Evolutionary conservation across 225 moss, liverwort and hornwort species (phyloP).

Genomic region (Pleurozium schreberi): DNA sequence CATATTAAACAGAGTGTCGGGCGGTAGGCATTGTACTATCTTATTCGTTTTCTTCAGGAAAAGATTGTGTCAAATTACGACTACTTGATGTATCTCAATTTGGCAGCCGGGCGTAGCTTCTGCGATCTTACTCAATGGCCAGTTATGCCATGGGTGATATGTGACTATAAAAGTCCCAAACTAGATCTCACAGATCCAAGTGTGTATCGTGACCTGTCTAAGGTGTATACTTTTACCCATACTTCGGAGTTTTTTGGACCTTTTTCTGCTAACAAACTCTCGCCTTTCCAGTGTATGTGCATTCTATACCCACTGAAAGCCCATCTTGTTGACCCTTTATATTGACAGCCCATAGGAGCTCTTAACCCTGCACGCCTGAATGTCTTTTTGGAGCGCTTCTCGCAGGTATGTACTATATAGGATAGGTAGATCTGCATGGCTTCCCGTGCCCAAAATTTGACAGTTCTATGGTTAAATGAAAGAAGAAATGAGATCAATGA

Average conservation of each 20-base stretch:
- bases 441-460: not conserved
- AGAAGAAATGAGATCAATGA: not conserved
- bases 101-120: constrained; percentile 96
- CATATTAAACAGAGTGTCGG: not conserved
- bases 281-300: not conserved
- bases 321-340: not conserved
- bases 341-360: constrained; percentile 84
- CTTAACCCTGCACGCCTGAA: constrained; percentile 70
- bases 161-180: constrained; percentile 75
- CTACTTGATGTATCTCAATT: constrained; percentile 93
- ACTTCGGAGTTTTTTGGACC: not conserved
- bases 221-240: constrained; percentile 26
- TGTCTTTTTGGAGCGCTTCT: constrained; percentile 73
- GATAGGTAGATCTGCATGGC: not conserved
- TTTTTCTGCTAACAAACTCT: not conserved
- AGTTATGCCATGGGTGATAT: constrained; percentile 95
- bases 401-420: constrained; percentile 34
- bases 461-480: not conserved
- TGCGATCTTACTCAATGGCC: constrained; percentile 99
- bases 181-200: constrained; percentile 70
- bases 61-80: constrained; percentile 94
- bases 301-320: not conserved
- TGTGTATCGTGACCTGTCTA: constrained; percentile 88
- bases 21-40: not conserved
- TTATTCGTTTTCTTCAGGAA: constrained; percentile 37